Percentiles rank a stretch among this genome's conserved stretches.
Evolutionary conservation across 805 yeast genomes (phyloP).

Genomic region (Metschnikowia reukaufii): DNA sequence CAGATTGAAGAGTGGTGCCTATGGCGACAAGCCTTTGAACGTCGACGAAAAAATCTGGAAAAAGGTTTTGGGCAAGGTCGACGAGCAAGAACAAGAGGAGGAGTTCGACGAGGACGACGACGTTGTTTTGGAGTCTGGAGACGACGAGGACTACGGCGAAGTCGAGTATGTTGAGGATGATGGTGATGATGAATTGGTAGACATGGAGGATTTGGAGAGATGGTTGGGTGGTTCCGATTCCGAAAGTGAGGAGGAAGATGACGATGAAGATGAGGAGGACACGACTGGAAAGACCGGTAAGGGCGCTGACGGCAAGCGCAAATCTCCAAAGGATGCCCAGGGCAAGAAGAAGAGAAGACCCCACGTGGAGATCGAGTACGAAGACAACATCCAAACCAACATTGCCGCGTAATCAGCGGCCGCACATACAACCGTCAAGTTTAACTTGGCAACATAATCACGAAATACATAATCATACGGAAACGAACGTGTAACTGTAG

Average conservation of each 20-base stretch:
- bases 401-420: constrained; percentile 25
- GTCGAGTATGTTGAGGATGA: constrained; percentile 91
- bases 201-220: constrained; percentile 87
- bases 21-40: constrained; percentile 96
- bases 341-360: constrained; percentile 61
- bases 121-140: constrained; percentile 49
- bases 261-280: constrained; percentile 38
- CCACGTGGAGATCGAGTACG: constrained; percentile 80
- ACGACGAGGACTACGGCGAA: constrained; percentile 56
- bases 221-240: constrained; percentile 56
- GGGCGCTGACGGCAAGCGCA: constrained; percentile 20
- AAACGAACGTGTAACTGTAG: too few relatives aligned
- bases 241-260: constrained; percentile 36
- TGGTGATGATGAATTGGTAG: constrained; percentile 85
- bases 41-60: constrained; percentile 97
- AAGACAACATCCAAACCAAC: constrained; percentile 55
- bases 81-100: constrained; percentile 56
- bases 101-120: constrained; percentile 54
- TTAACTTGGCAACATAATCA: background rate
- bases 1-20: constrained; percentile 95
- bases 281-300: constrained; percentile 25
- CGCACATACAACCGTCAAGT: background rate
- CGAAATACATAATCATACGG: background rate
- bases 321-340: constrained; percentile 35
- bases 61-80: constrained; percentile 77